These are phyloP conservation scores for Rhodomyrtus psidioides DNA, from an alignment of 441 rosid species.

Conservation along the genomic window DNA sequence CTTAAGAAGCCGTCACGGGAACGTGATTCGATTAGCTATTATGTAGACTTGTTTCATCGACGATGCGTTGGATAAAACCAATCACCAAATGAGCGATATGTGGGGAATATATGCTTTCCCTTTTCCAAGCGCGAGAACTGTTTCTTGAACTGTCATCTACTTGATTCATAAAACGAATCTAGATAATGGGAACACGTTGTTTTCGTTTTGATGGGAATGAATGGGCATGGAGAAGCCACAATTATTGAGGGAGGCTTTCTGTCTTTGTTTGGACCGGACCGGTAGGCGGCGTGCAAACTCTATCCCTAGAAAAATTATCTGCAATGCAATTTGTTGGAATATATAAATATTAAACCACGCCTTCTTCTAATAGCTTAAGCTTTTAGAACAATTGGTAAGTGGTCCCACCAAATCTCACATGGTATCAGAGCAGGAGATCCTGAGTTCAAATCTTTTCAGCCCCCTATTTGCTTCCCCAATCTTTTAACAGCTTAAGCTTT, in stretches of 20 bases:
- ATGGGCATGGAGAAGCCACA: neutral
- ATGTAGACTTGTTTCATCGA: neutral
- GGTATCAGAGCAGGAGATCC: no score
- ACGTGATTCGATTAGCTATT: neutral
- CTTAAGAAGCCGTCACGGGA: neutral
- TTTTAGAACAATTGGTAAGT: no score
- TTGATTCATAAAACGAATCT: neutral
- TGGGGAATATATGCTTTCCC: neutral
- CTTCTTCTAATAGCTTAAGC: no score
- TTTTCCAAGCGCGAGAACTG: neutral
- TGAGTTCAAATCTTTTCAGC: no score
- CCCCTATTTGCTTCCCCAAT: no score
- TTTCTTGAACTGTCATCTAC: neutral
- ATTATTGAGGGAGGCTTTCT: neutral
- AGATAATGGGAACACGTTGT: neutral
- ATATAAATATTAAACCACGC: no score
- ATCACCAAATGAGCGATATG: neutral
- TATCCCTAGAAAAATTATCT: neutral
- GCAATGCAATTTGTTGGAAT: no score
- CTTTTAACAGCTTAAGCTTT: no score
- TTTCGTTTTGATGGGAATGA: neutral
- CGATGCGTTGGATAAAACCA: neutral
- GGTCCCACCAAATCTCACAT: no score
- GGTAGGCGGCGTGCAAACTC: neutral
- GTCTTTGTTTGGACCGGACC: neutral